A percentile compares a stretch with the other conserved stretches of the same genome.
phyloP scores from a whole-genome alignment of 2,329 filamentous ascomycete species.

The Alternaria incomplexa region DNA sequence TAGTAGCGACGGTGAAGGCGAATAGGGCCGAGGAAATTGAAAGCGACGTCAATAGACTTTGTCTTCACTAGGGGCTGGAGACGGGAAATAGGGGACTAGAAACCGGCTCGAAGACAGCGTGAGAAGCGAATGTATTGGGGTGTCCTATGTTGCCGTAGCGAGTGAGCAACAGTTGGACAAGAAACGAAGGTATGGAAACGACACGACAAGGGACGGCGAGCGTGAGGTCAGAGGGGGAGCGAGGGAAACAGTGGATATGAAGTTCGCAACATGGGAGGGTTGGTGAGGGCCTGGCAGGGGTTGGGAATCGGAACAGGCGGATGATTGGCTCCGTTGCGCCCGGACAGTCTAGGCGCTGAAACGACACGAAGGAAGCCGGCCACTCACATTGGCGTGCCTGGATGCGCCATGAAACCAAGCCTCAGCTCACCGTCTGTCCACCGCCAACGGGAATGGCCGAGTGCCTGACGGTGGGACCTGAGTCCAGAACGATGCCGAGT shows the following conservation, averaged over 20 bases:
- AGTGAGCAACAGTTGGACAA: slow-evolving; percentile 40
- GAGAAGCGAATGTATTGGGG: slow-evolving; percentile 20
- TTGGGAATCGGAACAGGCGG: slow-evolving; percentile 1
- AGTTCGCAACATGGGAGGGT: slow-evolving; percentile 9
- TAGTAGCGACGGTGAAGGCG: slow-evolving; percentile 10
- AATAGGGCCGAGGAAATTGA: slow-evolving; percentile 10
- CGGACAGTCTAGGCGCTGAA: slow-evolving; percentile 26
- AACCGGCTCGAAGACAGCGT: slow-evolving; percentile 2
- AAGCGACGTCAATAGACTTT: slow-evolving; percentile 10
- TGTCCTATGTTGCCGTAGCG: slow-evolving; percentile 39
- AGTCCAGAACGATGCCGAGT: background rate
- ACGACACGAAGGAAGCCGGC: slow-evolving; percentile 20
- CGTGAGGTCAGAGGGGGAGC: slow-evolving; percentile 22
- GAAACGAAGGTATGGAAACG: slow-evolving; percentile 33
- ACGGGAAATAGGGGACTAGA: slow-evolving; percentile 1
- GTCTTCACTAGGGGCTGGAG: slow-evolving; percentile 6
- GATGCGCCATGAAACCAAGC: slow-evolving; percentile 33
- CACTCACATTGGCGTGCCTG: slow-evolving; percentile 33
- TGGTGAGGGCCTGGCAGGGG: slow-evolving; percentile 8
- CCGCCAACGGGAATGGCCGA: slow-evolving; percentile 8
- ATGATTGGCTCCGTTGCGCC: slow-evolving; percentile 24
- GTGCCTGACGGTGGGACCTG: background rate
- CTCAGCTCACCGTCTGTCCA: slow-evolving; percentile 9
- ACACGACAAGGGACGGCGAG: slow-evolving; percentile 15
- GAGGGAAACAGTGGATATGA: slow-evolving; percentile 38